Conservation (phyloP, 2,329 filamentous ascomycete species). For the Verticillium isaacii region DNA sequence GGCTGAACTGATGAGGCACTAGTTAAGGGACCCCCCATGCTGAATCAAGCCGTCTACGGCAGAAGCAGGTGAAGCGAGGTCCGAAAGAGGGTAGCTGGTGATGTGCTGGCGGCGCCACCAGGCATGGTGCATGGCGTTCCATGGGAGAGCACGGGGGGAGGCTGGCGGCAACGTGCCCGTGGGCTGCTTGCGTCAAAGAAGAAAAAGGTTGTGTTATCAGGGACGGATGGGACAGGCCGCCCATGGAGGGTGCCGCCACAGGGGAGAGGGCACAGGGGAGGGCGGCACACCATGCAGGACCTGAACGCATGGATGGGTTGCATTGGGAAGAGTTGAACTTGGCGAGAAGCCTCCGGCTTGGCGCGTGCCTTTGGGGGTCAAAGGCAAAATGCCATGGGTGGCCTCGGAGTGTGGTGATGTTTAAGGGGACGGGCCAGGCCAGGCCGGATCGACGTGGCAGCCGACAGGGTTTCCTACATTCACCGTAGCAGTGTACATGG, state of each 20-base stretch:
- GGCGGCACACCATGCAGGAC: not conserved
- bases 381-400: not conserved
- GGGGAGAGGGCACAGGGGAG: not conserved
- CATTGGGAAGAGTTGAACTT: not conserved
- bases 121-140: not conserved
- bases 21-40: not conserved
- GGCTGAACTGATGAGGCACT: not conserved
- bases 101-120: not conserved
- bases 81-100: not conserved
- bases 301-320: not conserved
- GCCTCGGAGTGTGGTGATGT: not conserved
- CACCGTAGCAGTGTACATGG: not conserved
- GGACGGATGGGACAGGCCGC: not conserved
- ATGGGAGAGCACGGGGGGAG: not conserved
- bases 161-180: not conserved
- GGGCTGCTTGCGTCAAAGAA: not conserved
- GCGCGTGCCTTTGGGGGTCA: not conserved
- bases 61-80: not conserved
- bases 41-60: not conserved
- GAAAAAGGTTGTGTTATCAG: not conserved
- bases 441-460: not conserved
- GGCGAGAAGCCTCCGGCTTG: not conserved
- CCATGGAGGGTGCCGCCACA: not conserved
- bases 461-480: not conserved
- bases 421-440: not conserved